Conservation (phyloP, 2,329 filamentous ascomycete species). For the Penicillium sp. region DNA sequence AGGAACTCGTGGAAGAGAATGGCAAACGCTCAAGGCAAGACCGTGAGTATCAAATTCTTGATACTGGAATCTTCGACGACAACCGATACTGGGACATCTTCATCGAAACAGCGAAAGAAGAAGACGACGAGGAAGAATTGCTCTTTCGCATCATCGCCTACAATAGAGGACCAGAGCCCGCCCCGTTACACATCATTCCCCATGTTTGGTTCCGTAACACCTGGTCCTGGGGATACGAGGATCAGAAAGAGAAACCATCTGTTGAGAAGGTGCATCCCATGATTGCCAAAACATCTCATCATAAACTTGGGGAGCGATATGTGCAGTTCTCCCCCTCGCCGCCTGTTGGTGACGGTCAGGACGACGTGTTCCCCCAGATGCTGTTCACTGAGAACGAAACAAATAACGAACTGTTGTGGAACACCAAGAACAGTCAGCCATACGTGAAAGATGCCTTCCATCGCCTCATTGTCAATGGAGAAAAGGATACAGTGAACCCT, state of each 20-base stretch:
- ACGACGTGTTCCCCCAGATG: slow-evolving; percentile 75
- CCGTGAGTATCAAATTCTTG: slow-evolving; percentile 80
- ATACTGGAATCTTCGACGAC: slow-evolving; percentile 80
- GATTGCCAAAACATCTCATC: slow-evolving; percentile 65
- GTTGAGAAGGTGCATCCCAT: slow-evolving; percentile 59
- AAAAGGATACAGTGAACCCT: slow-evolving; percentile 76
- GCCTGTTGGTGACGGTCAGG: slow-evolving; percentile 64
- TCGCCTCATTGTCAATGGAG: slow-evolving; percentile 69
- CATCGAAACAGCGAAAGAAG: slow-evolving; percentile 91
- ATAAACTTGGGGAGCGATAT: slow-evolving; percentile 74
- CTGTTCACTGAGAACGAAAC: slow-evolving; percentile 95
- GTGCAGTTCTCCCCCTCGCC: slow-evolving; percentile 82
- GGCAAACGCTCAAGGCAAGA: slow-evolving; percentile 66
- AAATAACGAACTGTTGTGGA: slow-evolving; percentile 70
- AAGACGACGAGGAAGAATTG: too few relatives aligned
- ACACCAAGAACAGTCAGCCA: slow-evolving; percentile 64
- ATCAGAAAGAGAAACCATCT: slow-evolving; percentile 66
- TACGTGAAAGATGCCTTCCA: slow-evolving; percentile 97
- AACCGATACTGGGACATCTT: slow-evolving; percentile 93
- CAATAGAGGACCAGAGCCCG: slow-evolving; percentile 84
- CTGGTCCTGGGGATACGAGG: slow-evolving; percentile 85
- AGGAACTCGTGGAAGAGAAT: slow-evolving; percentile 78
- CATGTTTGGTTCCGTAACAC: slow-evolving; percentile 97
- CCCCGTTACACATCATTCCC: slow-evolving; percentile 84
- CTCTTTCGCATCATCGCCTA: slow-evolving; percentile 89